Conservation (phyloP, 129 eudicot species). For the Rutidosis leptorrhynchoides region DNA sequence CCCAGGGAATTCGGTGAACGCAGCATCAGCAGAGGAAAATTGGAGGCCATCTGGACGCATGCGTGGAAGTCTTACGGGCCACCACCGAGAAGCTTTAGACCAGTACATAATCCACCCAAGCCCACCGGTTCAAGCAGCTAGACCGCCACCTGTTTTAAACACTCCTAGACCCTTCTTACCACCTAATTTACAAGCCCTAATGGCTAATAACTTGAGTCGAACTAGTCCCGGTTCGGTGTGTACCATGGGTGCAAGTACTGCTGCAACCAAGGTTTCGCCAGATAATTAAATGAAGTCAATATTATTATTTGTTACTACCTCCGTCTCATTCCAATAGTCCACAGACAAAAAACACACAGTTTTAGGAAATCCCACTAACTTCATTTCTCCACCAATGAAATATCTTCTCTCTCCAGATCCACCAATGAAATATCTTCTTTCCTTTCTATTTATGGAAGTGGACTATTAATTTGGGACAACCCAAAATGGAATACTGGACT, state of each 20-base stretch:
- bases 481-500: no score
- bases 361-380: no score
- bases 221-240: conserved; percentile 25
- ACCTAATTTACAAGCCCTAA: conserved; percentile 34
- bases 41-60: conserved; percentile 83
- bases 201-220: conserved; percentile 36
- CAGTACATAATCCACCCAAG: conserved; percentile 47
- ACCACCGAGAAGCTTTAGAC: conserved; percentile 51
- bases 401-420: no score
- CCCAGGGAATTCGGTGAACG: conserved; percentile 24
- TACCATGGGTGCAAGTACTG: conserved; percentile 16
- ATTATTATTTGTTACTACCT: no score
- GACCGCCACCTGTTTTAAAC: conserved; percentile 42
- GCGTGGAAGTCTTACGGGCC: conserved; percentile 75
- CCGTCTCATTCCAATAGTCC: no score
- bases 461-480: no score
- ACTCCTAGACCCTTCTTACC: conserved; percentile 43
- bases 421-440: no score
- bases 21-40: conserved; percentile 46
- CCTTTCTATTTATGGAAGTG: no score
- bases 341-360: no score
- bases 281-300: conserved; percentile 19
- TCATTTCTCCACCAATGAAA: no score
- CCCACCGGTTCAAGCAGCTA: conserved; percentile 54
- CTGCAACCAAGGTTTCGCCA: conserved; percentile 13